These are phyloP conservation scores for Metarhizium guizhouense DNA, from an alignment of 2,329 filamentous ascomycete genomes.

Conservation along the genomic window DNA sequence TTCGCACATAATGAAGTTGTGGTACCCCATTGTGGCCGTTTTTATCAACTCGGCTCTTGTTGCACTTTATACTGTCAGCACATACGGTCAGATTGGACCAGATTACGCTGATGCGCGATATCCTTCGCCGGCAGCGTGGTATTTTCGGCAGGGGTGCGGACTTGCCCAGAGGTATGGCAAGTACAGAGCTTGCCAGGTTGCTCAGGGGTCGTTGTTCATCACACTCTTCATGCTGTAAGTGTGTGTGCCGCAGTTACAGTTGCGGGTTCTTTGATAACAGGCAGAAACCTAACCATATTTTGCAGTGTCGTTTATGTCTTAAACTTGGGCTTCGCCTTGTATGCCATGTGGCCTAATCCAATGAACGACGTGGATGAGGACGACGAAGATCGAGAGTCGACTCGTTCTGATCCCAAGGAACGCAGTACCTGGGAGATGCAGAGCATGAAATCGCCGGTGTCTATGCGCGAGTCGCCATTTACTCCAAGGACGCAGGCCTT, in stretches of 20 bases:
- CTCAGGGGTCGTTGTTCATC: conserved; percentile 57
- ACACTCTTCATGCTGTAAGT: conserved; percentile 62
- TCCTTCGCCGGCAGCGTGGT: conserved; percentile 60
- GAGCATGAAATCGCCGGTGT: conserved; percentile 31
- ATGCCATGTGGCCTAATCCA: conserved; percentile 48
- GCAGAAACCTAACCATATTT: not conserved
- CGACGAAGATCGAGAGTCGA: conserved; percentile 32
- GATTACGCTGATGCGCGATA: conserved; percentile 60
- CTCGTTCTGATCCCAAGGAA: conserved; percentile 25
- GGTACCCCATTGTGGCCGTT: conserved; percentile 56
- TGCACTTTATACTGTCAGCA: conserved; percentile 54
- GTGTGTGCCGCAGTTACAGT: no score
- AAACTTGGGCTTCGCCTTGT: conserved; percentile 51
- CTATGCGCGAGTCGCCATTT: conserved; percentile 33
- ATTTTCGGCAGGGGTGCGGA: conserved; percentile 60
- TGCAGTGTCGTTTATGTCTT: conserved; percentile 49
- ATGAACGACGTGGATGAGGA: conserved; percentile 37
- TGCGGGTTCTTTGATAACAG: no score
- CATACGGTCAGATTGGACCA: conserved; percentile 63
- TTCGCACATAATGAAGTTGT: conserved; percentile 61
- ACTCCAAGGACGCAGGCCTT: conserved; percentile 62
- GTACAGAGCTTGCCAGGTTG: conserved; percentile 54
- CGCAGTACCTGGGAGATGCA: conserved; percentile 51
- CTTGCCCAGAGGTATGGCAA: conserved; percentile 46
- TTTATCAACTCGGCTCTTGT: conserved; percentile 48